Conservation (phyloP, 1,139 yeast species). For the Sugiyamaella neomexicana region DNA sequence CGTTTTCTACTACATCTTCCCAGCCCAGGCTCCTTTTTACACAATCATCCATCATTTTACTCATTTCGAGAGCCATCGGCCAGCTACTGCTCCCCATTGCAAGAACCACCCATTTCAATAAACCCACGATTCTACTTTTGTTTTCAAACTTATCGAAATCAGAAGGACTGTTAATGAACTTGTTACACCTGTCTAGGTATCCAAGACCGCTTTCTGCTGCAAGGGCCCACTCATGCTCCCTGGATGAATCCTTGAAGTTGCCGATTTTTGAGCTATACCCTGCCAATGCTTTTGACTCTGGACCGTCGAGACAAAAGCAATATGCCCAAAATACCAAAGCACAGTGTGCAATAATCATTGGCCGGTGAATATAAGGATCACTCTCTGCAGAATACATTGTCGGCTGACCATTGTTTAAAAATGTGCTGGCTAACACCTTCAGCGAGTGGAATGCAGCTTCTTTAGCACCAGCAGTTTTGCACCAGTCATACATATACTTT, state of each 20-base stretch:
- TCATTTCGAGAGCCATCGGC: constrained; percentile 27
- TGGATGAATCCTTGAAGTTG: constrained; percentile 9
- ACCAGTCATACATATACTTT: constrained; percentile 25
- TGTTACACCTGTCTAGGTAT: constrained; percentile 19
- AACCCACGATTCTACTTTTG: constrained; percentile 24
- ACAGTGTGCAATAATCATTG: constrained; percentile 53
- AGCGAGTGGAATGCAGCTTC: constrained; percentile 33
- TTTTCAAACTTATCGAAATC: constrained; percentile 22
- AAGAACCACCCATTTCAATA: constrained; percentile 28
- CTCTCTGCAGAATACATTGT: constrained; percentile 47
- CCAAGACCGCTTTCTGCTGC: constrained; percentile 25
- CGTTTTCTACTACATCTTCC: constrained; percentile 25
- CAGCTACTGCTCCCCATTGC: constrained; percentile 26
- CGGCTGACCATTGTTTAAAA: constrained; percentile 12
- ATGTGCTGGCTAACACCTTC: constrained; percentile 16
- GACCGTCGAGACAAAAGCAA: constrained; percentile 52
- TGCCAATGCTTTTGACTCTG: constrained; percentile 45
- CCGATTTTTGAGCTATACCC: constrained; percentile 6
- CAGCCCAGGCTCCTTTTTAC: constrained; percentile 32
- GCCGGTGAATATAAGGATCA: constrained; percentile 55
- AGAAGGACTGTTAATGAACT: constrained; percentile 11
- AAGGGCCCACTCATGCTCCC: constrained; percentile 25
- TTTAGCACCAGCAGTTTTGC: constrained; percentile 34
- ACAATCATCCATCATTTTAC: constrained; percentile 28
- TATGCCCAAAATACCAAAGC: constrained; percentile 58